Evolutionary conservation across 2,329 filamentous ascomycete species (phyloP), one percentile per base, ranked within the genome.

Genomic region (Zymoseptoria brevis): DNA sequence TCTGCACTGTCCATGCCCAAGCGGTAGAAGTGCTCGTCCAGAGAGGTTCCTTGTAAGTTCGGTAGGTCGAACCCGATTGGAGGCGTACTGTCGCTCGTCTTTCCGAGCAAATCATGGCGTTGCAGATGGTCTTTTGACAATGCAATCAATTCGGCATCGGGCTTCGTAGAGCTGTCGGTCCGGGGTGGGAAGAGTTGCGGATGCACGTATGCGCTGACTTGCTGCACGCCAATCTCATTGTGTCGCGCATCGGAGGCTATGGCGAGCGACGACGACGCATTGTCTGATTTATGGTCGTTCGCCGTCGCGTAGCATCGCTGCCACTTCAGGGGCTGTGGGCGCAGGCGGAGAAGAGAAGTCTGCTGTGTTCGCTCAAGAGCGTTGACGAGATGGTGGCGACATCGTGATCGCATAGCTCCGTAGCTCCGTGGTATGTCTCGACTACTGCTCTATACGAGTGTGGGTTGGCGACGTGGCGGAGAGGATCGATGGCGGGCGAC

Each of bases 151-250:
- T 91, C 84, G 50, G 83, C 76, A 49, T 97, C 84, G 4, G 97
- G 83, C 61, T 89, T 83, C 49, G 83, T 75, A 2, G 83, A 77
- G 3, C 71, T 74, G 22, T 73, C 70, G 9, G 80, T 75, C 61
- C 74, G 71, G 53, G 77, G 77, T 48, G 79, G 76, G 70, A 99
- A 99, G 50, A 99, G 77, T 74, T 97, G 94, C 1, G 83, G 72
- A 73, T 93, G 89, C 51, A 99, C 81, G 77, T 92, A 82, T 60
- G 82, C 80, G 79, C 91, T 96, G 66, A 99, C 79, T 70, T 97
- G 93, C 76, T 99, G 94, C 48, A 99, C 90, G 56, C 90, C 90
- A 68, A 99, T 92, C 66, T 95, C 89, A 75, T 95, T 99, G 78
- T 88, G 90, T 65, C 94, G 86, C 54, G 90, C 80, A 58, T 81